Evolutionary conservation across 202 grass and related monocot genomes (phyloP), one percentile per base, ranked within the genome.

Genomic region (Zoysia matrella): DNA sequence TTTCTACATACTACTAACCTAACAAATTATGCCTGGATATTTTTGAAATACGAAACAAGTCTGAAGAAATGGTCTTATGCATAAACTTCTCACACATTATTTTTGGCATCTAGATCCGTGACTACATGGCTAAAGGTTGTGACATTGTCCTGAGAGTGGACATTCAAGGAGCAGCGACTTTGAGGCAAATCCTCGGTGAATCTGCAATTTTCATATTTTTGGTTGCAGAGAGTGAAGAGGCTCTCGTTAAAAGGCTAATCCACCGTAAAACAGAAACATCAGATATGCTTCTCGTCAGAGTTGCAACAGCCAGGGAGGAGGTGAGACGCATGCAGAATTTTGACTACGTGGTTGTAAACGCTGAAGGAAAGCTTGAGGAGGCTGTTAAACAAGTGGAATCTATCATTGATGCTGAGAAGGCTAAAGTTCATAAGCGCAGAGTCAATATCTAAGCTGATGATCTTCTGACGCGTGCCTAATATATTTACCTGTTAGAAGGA

Each of bases 101-200:
- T 61, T 89, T 88, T 65, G 7, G 10, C 70, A 49, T 73, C 22
- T 79, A 98, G 95, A 93, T 98, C 63, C 95, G 92, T 1, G 90
- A 98, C 84, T 91, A 93, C 87, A 95, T 98, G 95, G 85, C 84
- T 13, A 95, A 91, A 83, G 95, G 90, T 53, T 91, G 63, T 88
- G 92, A 98, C 74, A 95, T 98, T 82, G 89, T 93, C 48, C 86
- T 98, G 65, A 95, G 95, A 84, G 92, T 98, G 50, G 92, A 98
- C 80, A 95, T 98, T 86, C 92, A 93, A 93, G 95, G 95, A 69
- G 92, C 95, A 72, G 85, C 87, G 63, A 98, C 95, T 67, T 77
- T 98, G 52, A 86, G 74, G 81, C 83, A 90, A n/a, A 93, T 98
- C 75, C 91, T 95, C 0, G 95, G 95, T 1, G 82, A 98, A 75